Conservation (phyloP, 1,284 basidiomycete species). For the Limonomyces culmigenus region DNA sequence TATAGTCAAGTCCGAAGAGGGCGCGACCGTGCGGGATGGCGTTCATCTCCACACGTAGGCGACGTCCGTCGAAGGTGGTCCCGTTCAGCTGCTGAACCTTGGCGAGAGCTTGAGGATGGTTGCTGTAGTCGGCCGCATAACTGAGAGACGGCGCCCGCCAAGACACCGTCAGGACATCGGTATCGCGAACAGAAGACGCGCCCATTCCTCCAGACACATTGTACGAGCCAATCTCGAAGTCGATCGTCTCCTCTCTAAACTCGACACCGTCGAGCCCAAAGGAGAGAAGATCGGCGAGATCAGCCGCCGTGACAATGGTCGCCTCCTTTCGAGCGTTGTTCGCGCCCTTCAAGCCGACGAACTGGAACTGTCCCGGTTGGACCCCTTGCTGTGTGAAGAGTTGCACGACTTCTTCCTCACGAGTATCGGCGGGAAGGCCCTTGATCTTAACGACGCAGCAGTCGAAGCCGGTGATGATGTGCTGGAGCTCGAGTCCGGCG, state of each 20-base stretch:
- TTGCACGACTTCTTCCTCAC: constrained; percentile 6
- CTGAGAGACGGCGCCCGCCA: too few relatives aligned
- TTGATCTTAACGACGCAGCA: constrained; percentile 7
- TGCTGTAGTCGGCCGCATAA: too few relatives aligned
- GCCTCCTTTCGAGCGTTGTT: constrained; percentile 4
- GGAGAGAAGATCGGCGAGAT: constrained; percentile 19
- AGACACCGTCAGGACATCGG: too few relatives aligned
- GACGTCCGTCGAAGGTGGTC: too few relatives aligned
- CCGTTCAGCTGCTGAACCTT: too few relatives aligned
- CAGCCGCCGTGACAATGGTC: constrained; percentile 16
- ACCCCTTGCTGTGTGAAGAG: constrained; percentile 10
- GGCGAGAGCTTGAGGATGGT: too few relatives aligned
- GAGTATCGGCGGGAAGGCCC: constrained; percentile 7
- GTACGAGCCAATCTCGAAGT: constrained; percentile 16
- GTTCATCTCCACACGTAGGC: too few relatives aligned
- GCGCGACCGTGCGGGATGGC: too few relatives aligned
- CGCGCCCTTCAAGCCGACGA: constrained; percentile 2
- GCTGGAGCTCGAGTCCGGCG: constrained; percentile 9
- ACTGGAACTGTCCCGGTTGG: constrained; percentile 5
- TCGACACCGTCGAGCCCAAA: constrained; percentile 23
- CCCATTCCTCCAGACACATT: too few relatives aligned
- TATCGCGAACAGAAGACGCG: too few relatives aligned
- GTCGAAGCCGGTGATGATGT: constrained; percentile 10
- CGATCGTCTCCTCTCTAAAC: constrained; percentile 23
- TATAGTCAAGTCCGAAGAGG: too few relatives aligned